A percentile compares a stretch with the other conserved stretches of the same genome.
These are phyloP conservation scores for Dictyostelium intermedium DNA, from an alignment of 78 protist species.

Conservation along the genomic window DNA sequence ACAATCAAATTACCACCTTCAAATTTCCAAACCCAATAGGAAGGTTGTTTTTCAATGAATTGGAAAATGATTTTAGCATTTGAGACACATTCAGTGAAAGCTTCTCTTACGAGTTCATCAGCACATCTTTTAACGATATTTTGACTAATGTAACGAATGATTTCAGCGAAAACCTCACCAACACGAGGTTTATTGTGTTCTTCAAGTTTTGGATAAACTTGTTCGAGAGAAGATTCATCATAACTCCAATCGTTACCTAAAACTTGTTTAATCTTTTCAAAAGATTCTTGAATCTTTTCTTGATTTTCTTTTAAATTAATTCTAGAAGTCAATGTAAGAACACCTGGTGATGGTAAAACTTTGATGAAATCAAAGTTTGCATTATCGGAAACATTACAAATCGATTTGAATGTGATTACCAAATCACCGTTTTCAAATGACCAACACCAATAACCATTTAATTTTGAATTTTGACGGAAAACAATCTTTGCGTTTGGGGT, in stretches of 20 bases:
- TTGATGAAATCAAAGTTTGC: not conserved
- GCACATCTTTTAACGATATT: slow-evolving; percentile 37
- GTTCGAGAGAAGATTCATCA: slow-evolving; percentile 23
- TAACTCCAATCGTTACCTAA: slow-evolving; percentile 4
- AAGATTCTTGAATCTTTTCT: not conserved
- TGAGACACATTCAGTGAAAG: slow-evolving; percentile 27
- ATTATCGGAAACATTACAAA: not conserved
- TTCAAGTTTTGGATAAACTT: slow-evolving; percentile 24
- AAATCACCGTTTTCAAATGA: not conserved
- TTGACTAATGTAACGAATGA: not conserved
- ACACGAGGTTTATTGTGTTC: not conserved
- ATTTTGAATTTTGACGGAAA: not conserved
- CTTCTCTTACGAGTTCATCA: slow-evolving; percentile 36
- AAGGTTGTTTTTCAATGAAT: slow-evolving; percentile 1
- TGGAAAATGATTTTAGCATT: not conserved
- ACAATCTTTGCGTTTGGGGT: not conserved
- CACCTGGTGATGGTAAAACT: slow-evolving; percentile 47
- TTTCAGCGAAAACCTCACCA: slow-evolving; percentile 28
- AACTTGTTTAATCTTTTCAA: slow-evolving; percentile 14
- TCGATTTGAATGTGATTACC: not conserved
- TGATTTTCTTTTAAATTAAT: slow-evolving; percentile 9
- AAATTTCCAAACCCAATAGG: slow-evolving; percentile 30
- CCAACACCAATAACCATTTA: not conserved
- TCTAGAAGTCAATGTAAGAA: not conserved
- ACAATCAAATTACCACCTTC: not conserved